A percentile compares a stretch with the other conserved stretches of the same genome.
Conservation (phyloP, 176 grass and related monocot species). For the Zea luxurians region DNA sequence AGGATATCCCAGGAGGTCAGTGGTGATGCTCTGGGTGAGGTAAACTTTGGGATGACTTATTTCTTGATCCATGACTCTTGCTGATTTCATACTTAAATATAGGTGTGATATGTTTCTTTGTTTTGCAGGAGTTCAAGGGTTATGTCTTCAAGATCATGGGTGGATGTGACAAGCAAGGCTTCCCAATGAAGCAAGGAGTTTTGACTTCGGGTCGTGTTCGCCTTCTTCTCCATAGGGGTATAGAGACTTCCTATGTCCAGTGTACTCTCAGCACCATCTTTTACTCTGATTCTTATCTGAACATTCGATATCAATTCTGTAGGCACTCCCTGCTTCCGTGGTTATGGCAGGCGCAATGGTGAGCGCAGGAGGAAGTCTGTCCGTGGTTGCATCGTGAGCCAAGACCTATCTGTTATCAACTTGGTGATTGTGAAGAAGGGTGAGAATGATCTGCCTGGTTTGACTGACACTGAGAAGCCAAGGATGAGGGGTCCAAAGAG, state of each 20-base stretch:
- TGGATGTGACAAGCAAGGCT: conserved; percentile 89
- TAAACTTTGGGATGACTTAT: conserved; percentile 27
- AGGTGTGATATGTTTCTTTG: neutral
- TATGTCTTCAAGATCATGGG: conserved; percentile 98
- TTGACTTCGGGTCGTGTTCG: conserved; percentile 80
- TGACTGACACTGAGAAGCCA: conserved; percentile 90
- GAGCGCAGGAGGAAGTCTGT: conserved; percentile 92
- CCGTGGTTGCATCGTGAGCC: conserved; percentile 93
- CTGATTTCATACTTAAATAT: neutral
- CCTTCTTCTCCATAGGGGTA: conserved; percentile 83
- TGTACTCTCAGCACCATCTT: neutral
- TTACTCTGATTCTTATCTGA: neutral
- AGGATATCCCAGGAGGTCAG: conserved; percentile 84
- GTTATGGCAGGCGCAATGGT: conserved; percentile 74
- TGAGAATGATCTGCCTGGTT: conserved; percentile 72
- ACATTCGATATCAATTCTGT: neutral
- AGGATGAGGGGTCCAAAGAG: conserved; percentile 98
- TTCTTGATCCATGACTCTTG: neutral
- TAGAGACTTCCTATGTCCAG: neutral
- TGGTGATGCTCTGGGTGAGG: conserved; percentile 76
- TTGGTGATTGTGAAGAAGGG: conserved; percentile 96
- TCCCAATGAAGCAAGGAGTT: conserved; percentile 96
- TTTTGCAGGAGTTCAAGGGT: conserved; percentile 78
- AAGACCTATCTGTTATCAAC: conserved; percentile 86
- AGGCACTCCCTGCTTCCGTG: conserved; percentile 95